These are phyloP conservation scores for Isatis lusitanica DNA, from an alignment of 441 rosid species.

Conservation along the genomic window DNA sequence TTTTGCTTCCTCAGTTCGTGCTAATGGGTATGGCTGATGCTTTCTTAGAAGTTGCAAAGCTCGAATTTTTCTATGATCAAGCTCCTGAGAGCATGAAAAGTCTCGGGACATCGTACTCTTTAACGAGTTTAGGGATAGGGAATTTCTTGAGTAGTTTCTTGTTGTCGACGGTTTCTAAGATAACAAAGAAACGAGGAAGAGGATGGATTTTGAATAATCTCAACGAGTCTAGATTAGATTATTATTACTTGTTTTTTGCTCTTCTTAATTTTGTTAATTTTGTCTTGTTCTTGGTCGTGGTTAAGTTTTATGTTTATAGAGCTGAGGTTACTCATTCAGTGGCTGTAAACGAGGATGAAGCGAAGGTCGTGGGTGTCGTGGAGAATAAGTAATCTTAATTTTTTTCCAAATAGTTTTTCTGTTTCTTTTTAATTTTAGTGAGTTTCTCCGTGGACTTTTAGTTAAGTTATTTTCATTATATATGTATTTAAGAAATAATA, in stretches of 20 bases:
- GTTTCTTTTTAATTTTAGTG: no score
- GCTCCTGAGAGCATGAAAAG: conserved; percentile 86
- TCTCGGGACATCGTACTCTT: conserved; percentile 82
- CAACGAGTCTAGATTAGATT: conserved; percentile 75
- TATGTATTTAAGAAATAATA: no score
- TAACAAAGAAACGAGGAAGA: conserved; percentile 50
- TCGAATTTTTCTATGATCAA: conserved; percentile 88
- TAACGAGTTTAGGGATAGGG: conserved; percentile 71
- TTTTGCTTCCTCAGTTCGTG: conserved; percentile 74
- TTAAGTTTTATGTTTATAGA: conserved; percentile 69
- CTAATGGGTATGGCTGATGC: conserved; percentile 72
- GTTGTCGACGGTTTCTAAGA: conserved; percentile 61
- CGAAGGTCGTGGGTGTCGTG: conserved; percentile 33
- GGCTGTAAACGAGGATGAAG: conserved; percentile 54
- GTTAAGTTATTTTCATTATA: no score
- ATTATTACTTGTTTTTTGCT: conserved; percentile 76
- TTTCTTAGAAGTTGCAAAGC: conserved; percentile 69
- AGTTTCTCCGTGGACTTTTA: no score
- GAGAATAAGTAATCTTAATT: not conserved
- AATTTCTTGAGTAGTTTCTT: conserved; percentile 77
- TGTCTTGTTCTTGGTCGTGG: conserved; percentile 61
- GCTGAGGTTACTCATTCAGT: conserved; percentile 75
- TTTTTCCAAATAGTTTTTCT: no score
- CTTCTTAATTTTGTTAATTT: conserved; percentile 66
- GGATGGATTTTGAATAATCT: conserved; percentile 85